Evolutionary conservation across 768 basidiomycete genomes (phyloP).

Genomic region (Trichaptum fuscoviolaceum): DNA sequence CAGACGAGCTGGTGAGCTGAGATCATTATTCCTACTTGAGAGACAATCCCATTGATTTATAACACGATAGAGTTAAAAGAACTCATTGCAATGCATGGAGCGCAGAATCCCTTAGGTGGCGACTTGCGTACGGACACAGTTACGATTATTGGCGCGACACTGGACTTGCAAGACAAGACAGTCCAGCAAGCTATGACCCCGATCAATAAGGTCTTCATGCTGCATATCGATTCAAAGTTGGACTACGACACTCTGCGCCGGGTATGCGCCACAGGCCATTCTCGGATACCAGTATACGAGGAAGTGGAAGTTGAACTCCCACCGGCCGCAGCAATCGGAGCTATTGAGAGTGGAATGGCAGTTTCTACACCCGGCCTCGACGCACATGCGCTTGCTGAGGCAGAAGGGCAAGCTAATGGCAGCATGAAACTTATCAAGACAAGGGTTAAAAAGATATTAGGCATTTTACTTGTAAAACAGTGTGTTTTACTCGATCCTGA

Average conservation of each 20-base stretch:
- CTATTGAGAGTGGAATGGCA: constrained; percentile 7
- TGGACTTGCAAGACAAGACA: constrained; percentile 81
- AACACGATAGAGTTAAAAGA: constrained; percentile 66
- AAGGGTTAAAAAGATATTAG: constrained; percentile 77
- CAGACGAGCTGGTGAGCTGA: constrained; percentile 51
- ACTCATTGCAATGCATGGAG: constrained; percentile 83
- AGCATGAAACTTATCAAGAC: constrained; percentile 8
- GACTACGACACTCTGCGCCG: constrained; percentile 75
- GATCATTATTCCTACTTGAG: not conserved
- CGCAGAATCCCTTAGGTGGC: constrained; percentile 67
- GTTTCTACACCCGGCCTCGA: not conserved
- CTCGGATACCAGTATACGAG: constrained; percentile 78
- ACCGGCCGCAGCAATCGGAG: constrained; percentile 13
- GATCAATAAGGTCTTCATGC: constrained; percentile 78
- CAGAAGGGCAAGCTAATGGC: constrained; percentile 2
- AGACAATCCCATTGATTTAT: not conserved
- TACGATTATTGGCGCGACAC: constrained; percentile 82
- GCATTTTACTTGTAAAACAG: constrained; percentile 84
- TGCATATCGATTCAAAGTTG: constrained; percentile 76
- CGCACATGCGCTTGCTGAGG: not conserved
- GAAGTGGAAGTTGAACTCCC: constrained; percentile 62
- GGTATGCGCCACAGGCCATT: constrained; percentile 76
- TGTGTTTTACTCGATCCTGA: constrained; percentile 85
- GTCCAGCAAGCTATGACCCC: constrained; percentile 82
- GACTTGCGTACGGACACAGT: constrained; percentile 85